A percentile compares a stretch with the other conserved stretches of the same genome.
Evolutionary conservation across 1,284 basidiomycete genomes (phyloP).

Genomic region (Cutaneotrichosporon cyanovorans): DNA sequence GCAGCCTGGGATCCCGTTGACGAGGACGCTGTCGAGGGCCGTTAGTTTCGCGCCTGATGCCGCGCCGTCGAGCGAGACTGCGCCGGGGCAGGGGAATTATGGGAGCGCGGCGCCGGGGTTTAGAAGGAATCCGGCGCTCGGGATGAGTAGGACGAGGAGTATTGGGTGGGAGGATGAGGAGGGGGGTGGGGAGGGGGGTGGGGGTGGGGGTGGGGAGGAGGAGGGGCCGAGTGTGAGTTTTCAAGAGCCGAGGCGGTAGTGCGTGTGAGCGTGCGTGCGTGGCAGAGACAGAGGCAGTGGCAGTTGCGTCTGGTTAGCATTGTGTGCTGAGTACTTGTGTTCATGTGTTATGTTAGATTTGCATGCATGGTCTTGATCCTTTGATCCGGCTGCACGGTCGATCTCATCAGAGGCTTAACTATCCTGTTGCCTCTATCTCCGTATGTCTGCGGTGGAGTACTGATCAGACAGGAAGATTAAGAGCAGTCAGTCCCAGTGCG

Average conservation of each 20-base stretch:
- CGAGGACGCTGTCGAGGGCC: conserved; percentile 22
- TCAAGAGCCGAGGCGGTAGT: not conserved
- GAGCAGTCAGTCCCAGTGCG: no score
- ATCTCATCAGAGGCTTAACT: no score
- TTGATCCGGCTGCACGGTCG: no score
- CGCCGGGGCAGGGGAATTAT: conserved; percentile 31
- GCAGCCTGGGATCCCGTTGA: conserved; percentile 8
- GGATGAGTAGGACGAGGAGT: conserved; percentile 25
- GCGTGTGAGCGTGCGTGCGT: no score
- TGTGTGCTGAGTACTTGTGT: no score
- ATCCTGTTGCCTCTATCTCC: no score
- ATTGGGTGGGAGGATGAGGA: not conserved
- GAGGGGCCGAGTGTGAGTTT: conserved; percentile 6
- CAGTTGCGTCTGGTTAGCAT: not conserved
- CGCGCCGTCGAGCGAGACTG: conserved; percentile 31
- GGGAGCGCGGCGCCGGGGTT: conserved; percentile 34
- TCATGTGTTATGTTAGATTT: no score
- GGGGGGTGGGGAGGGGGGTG: not conserved
- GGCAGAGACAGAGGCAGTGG: no score
- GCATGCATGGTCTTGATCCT: no score
- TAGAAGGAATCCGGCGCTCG: conserved; percentile 31
- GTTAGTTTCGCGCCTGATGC: conserved; percentile 39
- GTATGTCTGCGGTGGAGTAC: no score
- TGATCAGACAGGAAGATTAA: no score
- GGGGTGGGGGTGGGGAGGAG: not conserved